Evolutionary conservation across 352 stramenopile genomes (phyloP).

Genomic region (Globisporangium mamillatum): DNA sequence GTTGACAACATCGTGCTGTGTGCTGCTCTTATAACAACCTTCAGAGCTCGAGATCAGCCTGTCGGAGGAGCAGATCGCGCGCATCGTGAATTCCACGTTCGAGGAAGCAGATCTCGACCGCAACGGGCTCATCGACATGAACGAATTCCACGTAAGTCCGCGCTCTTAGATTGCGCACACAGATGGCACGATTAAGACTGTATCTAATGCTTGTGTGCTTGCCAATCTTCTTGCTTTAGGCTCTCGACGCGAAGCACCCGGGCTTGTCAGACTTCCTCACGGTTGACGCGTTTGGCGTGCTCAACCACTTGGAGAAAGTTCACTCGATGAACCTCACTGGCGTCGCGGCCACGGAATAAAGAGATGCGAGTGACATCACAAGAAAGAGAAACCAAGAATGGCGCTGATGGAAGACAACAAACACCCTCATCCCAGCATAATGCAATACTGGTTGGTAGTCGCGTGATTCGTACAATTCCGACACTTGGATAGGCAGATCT

Average conservation of each 20-base stretch:
- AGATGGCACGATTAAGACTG: background rate
- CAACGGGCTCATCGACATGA: constrained; percentile 74
- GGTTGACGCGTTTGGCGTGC: constrained; percentile 76
- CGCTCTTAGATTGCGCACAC: background rate
- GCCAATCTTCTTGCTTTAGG: constrained; percentile 24
- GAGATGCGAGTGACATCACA: background rate
- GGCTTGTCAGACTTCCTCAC: constrained; percentile 85
- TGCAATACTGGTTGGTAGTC: background rate
- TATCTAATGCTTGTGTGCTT: background rate
- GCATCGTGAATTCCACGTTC: constrained; percentile 85
- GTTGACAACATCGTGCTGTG: background rate
- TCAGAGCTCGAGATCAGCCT: constrained; percentile 77
- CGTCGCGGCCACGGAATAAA: constrained; percentile 18
- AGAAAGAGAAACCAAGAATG: background rate
- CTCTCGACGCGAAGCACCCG: constrained; percentile 77
- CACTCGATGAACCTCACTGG: constrained; percentile 64
- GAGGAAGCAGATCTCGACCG: constrained; percentile 73
- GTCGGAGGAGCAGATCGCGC: constrained; percentile 68
- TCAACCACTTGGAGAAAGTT: constrained; percentile 83
- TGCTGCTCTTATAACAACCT: background rate
- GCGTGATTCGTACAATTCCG: background rate
- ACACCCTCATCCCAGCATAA: background rate
- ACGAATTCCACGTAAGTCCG: constrained; percentile 68
- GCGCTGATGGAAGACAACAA: background rate
- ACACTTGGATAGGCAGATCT: background rate